Percentiles rank a stretch among this genome's conserved stretches.
Conservation (phyloP, 805 yeast species). For the Starmerella floricola region DNA sequence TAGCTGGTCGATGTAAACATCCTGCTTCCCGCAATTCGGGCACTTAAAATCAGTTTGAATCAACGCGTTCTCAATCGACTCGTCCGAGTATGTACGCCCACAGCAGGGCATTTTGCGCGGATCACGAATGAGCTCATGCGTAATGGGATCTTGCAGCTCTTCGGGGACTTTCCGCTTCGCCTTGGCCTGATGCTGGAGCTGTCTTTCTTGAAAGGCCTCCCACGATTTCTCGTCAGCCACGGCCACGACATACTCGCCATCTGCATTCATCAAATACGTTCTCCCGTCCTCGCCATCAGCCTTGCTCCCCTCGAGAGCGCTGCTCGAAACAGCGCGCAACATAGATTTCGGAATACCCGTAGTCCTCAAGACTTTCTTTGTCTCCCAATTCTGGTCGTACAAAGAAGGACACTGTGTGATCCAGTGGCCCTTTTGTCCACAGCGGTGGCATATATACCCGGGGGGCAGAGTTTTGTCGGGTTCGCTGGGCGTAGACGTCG, state of each 20-base stretch:
- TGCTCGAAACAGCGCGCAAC: conserved; percentile 50
- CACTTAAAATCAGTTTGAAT: conserved; percentile 80
- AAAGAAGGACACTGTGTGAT: conserved; percentile 92
- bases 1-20: conserved; percentile 63
- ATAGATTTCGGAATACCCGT: conserved; percentile 96
- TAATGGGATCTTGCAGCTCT: conserved; percentile 58
- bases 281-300: conserved; percentile 40
- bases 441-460: conserved; percentile 88
- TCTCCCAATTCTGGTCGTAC: conserved; percentile 86
- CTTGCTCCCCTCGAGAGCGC: conserved; percentile 51
- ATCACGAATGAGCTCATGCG: conserved; percentile 47
- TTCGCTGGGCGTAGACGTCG: conserved; percentile 33
- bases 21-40: conserved; percentile 70
- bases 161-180: conserved; percentile 40
- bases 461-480: conserved; percentile 65
- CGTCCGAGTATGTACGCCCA: conserved; percentile 43
- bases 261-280: conserved; percentile 74
- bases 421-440: conserved; percentile 95
- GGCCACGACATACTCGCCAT: conserved; percentile 92
- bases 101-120: conserved; percentile 86
- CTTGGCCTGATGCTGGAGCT: conserved; percentile 34
- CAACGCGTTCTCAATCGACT: conserved; percentile 50
- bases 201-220: conserved; percentile 69
- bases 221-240: conserved; percentile 87
- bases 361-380: conserved; percentile 77